A percentile compares a stretch with the other conserved stretches of the same genome.
These are phyloP conservation scores for Arctostaphylos glauca DNA, from an alignment of 148 eudicot genomes.

Conservation along the genomic window DNA sequence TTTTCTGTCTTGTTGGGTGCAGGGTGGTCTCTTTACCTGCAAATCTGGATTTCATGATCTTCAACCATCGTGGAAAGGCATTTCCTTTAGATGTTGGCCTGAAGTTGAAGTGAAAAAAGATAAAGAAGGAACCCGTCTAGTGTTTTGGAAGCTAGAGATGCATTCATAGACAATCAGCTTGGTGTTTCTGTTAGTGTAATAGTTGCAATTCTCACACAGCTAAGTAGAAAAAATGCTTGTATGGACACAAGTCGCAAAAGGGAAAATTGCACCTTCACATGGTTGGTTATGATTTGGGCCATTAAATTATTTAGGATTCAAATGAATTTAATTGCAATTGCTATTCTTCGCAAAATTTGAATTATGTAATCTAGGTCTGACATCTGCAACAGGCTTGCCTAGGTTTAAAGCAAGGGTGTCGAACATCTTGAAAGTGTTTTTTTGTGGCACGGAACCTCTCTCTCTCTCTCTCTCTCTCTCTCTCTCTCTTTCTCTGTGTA, in stretches of 20 bases:
- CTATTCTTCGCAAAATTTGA: too few species aligned
- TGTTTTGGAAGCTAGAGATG: background rate
- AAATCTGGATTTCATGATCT: slow-evolving; percentile 86
- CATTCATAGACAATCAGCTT: background rate
- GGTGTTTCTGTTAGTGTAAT: background rate
- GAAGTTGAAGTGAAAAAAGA: slow-evolving; percentile 49
- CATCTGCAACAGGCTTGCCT: background rate
- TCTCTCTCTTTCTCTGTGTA: too few species aligned
- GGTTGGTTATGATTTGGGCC: background rate
- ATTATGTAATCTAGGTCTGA: background rate
- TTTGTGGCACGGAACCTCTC: background rate
- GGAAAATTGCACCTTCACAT: background rate
- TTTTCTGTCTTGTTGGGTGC: slow-evolving; percentile 32
- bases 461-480: too few species aligned
- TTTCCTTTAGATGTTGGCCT: slow-evolving; percentile 39
- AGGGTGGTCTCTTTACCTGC: slow-evolving; percentile 77
- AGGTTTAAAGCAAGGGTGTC: background rate
- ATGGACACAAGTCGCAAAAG: too few species aligned
- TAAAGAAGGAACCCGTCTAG: background rate
- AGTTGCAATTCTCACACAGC: background rate
- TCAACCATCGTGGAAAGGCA: slow-evolving; percentile 85
- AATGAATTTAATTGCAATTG: background rate
- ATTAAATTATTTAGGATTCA: background rate
- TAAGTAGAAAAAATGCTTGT: background rate
- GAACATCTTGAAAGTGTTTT: background rate